These are phyloP conservation scores for Elsinoe batatas DNA, from an alignment of 2,329 filamentous ascomycete species.

Conservation along the genomic window DNA sequence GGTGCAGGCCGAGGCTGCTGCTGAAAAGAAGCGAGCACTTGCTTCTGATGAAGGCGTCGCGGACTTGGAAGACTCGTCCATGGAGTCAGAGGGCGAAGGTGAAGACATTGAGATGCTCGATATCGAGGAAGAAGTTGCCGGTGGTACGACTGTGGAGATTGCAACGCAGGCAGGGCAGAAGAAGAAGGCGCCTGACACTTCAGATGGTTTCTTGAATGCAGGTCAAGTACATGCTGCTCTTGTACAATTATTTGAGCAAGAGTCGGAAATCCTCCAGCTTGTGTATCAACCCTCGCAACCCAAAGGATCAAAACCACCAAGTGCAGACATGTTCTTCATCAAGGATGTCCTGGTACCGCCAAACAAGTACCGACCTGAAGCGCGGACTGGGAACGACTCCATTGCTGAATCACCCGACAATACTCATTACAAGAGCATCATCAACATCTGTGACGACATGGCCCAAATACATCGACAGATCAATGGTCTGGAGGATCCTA, in stretches of 20 bases:
- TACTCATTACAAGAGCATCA: slow-evolving; percentile 71
- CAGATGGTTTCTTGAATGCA: slow-evolving; percentile 69
- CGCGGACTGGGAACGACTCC: slow-evolving; percentile 66
- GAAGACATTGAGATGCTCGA: slow-evolving; percentile 29
- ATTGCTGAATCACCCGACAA: slow-evolving; percentile 88
- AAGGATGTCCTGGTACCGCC: slow-evolving; percentile 79
- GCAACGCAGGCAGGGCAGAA: slow-evolving; percentile 24
- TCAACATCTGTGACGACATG: slow-evolving; percentile 64
- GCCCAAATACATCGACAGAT: slow-evolving; percentile 65
- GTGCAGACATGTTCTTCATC: slow-evolving; percentile 89
- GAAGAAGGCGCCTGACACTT: slow-evolving; percentile 30
- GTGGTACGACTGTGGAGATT: slow-evolving; percentile 46
- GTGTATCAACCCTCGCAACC: slow-evolving; percentile 68
- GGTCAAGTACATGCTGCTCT: slow-evolving; percentile 76
- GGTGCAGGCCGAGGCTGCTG: slow-evolving; percentile 32
- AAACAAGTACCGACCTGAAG: slow-evolving; percentile 83
- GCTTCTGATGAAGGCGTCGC: slow-evolving; percentile 60
- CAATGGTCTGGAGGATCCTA: slow-evolving; percentile 35
- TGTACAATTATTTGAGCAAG: slow-evolving; percentile 71
- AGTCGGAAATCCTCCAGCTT: slow-evolving; percentile 73
- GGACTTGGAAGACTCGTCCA: slow-evolving; percentile 48
- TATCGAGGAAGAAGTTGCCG: slow-evolving; percentile 31
- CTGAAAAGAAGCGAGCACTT: slow-evolving; percentile 36
- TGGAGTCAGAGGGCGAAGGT: slow-evolving; percentile 27
- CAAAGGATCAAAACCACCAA: slow-evolving; percentile 46